phyloP scores from a whole-genome alignment of 2,329 filamentous ascomycete genomes.

The Cercospora citrullina region DNA sequence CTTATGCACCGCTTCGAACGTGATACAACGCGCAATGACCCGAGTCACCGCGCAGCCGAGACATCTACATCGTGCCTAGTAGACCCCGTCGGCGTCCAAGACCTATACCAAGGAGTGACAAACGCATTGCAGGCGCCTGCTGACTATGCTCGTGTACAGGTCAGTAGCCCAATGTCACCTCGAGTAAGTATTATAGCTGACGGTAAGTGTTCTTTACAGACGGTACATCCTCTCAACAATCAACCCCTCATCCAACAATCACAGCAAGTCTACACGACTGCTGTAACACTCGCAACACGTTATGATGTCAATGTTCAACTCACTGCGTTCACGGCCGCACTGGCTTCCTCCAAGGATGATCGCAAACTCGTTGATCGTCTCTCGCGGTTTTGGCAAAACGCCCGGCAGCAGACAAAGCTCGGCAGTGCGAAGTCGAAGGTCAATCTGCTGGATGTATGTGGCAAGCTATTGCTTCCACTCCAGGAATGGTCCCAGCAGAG shows the following conservation, averaged over 20 bases:
- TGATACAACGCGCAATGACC: background rate
- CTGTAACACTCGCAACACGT: conserved; percentile 27
- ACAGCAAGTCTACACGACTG: conserved; percentile 23
- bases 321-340: conserved; percentile 16
- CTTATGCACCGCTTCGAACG: conserved; percentile 23
- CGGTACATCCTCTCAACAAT: conserved; percentile 51
- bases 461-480: conserved; percentile 13
- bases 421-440: conserved; percentile 4
- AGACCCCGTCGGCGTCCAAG: conserved; percentile 19
- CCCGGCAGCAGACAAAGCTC: conserved; percentile 4
- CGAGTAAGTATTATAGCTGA: conserved; percentile 40
- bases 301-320: conserved; percentile 27
- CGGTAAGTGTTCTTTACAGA: conserved; percentile 39
- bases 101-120: conserved; percentile 38
- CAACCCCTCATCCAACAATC: conserved; percentile 42
- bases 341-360: conserved; percentile 17
- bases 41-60: background rate
- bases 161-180: conserved; percentile 31
- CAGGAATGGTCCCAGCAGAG: conserved; percentile 4
- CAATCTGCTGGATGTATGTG: conserved; percentile 13
- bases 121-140: conserved; percentile 37
- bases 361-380: conserved; percentile 25
- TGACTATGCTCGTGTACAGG: conserved; percentile 45
- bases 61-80: background rate
- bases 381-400: conserved; percentile 22